Evolutionary conservation across 441 rosid species (phyloP), one percentile per base, ranked within the genome.

Genomic region (Erodium texanum): DNA sequence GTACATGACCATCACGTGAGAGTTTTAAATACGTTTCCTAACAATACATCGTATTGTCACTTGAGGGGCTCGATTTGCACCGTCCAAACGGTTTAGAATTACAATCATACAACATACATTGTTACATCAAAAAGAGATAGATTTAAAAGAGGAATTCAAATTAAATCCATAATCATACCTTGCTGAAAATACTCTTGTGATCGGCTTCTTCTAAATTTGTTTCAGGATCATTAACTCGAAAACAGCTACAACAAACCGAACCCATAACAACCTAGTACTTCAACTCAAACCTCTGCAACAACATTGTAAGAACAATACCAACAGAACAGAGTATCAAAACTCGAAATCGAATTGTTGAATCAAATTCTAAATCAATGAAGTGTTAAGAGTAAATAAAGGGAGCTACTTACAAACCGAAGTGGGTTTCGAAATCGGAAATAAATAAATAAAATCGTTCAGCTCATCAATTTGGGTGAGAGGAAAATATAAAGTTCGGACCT

Each of bases 191-290:
- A 20, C 62, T 16, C 8, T 11, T 56, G 24, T 56, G 62, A 56
- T 56, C 18, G 62, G 12, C 1, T 19, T 56, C 24, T 7, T 56
- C 62, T 56, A 10, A 56, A 56, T 18, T 10, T 10, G 22, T 22
- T 56, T 56, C 22, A 56, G 24, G 11, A 7, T 56, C 24, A 2
- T 18, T 56, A 19, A 22, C 22, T 56, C 18, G 24, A 56, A 56
- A 56, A 19, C 62, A 56, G 50, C 50, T 43, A 56, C 24, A 56
- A 56, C 62, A 56, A 20, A 56, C 23, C 8, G 62, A 56, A 56
- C 62, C 62, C 62, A 56, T 56, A 56, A 7, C 4, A 56, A 7
- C 4, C 14, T 20, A 7, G n/a, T 7, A 6, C 50, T 16, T 7
- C 58, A n/a, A 52, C 19, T 16, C 19, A 52, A 52, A 50, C 18